Conservation (phyloP, 1,139 yeast genomes). For the Nakaseomyces glabratus region DNA sequence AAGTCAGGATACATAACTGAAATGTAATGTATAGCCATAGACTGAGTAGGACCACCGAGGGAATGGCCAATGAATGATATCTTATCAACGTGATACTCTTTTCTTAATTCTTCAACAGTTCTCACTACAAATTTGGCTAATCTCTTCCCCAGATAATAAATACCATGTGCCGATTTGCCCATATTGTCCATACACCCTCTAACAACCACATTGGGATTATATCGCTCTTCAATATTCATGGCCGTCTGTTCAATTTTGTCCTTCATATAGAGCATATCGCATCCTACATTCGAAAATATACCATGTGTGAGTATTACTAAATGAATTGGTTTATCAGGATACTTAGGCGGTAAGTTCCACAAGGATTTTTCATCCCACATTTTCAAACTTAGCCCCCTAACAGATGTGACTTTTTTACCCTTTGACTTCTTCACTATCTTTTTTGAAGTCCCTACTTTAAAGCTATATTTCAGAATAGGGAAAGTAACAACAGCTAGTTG, state of each 20-base stretch:
- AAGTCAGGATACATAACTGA: conserved; percentile 45
- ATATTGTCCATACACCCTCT: conserved; percentile 52
- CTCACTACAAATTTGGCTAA: conserved; percentile 50
- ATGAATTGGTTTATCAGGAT: conserved; percentile 42
- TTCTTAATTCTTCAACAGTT: conserved; percentile 34
- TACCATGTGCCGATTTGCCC: conserved; percentile 56
- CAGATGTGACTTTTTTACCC: conserved; percentile 8
- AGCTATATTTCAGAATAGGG: conserved; percentile 30
- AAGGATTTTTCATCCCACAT: conserved; percentile 42
- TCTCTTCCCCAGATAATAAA: conserved; percentile 50
- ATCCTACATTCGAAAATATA: conserved; percentile 53
- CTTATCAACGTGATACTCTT: conserved; percentile 36
- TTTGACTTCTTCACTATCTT: conserved; percentile 12
- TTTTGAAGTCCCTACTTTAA: conserved; percentile 27
- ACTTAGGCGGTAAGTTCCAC: conserved; percentile 43
- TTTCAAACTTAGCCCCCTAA: conserved; percentile 29
- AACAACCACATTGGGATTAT: conserved; percentile 40
- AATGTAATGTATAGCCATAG: conserved; percentile 51
- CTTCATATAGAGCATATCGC: conserved; percentile 54
- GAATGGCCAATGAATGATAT: conserved; percentile 62
- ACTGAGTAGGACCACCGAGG: conserved; percentile 56
- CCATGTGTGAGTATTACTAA: conserved; percentile 58
- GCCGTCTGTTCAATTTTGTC: conserved; percentile 43
- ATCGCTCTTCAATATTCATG: conserved; percentile 14
- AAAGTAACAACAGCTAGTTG: conserved; percentile 41